Conservation (phyloP, 306 rosid genomes). For the Gillenia trifoliata region DNA sequence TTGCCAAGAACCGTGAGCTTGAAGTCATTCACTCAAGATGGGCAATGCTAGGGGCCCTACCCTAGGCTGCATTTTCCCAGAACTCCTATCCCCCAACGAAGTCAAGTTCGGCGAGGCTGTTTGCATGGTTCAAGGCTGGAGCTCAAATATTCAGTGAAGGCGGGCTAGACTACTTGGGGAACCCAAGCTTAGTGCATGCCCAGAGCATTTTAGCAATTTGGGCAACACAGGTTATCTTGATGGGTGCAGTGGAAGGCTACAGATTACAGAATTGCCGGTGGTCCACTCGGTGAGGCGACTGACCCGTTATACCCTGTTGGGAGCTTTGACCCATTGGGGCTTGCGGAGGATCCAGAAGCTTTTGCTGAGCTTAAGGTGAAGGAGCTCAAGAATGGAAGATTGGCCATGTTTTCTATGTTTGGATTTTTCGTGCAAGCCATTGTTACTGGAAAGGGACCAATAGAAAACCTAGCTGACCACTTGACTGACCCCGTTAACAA, state of each 20-base stretch:
- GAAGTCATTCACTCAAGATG: constrained; percentile 33
- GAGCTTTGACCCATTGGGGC: constrained; percentile 26
- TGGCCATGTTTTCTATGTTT: constrained; percentile 30
- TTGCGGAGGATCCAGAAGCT: constrained; percentile 25
- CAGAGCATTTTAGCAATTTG: constrained; percentile 32
- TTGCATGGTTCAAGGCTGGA: constrained; percentile 40
- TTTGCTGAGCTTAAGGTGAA: constrained; percentile 32
- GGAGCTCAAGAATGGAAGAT: constrained; percentile 26
- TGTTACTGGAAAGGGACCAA: constrained; percentile 27
- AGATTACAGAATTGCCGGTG: constrained; percentile 16
- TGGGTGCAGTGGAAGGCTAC: constrained; percentile 29
- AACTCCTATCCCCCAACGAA: constrained; percentile 31
- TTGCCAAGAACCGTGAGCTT: constrained; percentile 31
- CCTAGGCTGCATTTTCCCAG: constrained; percentile 34
- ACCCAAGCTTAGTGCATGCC: constrained; percentile 29
- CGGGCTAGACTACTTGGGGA: constrained; percentile 35
- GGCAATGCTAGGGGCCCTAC: constrained; percentile 29
- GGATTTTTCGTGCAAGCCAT: constrained; percentile 31
- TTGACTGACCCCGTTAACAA: constrained; percentile 31
- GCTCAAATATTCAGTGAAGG: constrained; percentile 39
- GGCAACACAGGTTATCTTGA: constrained; percentile 26
- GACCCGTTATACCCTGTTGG: constrained; percentile 26
- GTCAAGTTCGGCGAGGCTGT: constrained; percentile 39
- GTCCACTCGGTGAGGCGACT: constrained; percentile 18
- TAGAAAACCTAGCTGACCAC: constrained; percentile 22